Evolutionary conservation across 2,329 filamentous ascomycete species (phyloP).

Genomic region (Pseudogymnoascus sp.): DNA sequence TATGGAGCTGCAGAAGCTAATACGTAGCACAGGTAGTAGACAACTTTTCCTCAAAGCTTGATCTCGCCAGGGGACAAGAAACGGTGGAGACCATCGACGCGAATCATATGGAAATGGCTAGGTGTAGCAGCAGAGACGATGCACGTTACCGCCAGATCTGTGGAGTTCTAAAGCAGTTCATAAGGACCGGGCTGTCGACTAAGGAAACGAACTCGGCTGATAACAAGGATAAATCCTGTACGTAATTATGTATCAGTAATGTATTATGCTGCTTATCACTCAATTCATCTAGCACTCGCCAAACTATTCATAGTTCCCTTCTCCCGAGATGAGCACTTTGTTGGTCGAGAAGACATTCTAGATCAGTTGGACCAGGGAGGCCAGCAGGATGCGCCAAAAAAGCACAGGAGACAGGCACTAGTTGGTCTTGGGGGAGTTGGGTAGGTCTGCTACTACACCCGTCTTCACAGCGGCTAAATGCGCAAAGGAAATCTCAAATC

Average conservation of each 20-base stretch:
- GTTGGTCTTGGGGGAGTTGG: slow-evolving; percentile 17
- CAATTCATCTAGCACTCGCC: not conserved
- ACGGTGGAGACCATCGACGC: slow-evolving; percentile 30
- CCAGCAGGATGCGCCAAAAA: not conserved
- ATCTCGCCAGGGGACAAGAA: slow-evolving; percentile 25
- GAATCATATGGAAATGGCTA: slow-evolving; percentile 36
- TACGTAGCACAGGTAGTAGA: slow-evolving; percentile 7
- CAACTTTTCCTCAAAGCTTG: slow-evolving; percentile 19
- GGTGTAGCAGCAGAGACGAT: slow-evolving; percentile 29
- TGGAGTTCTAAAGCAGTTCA: slow-evolving; percentile 11
- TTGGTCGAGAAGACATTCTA: slow-evolving; percentile 2
- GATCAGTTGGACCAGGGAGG: not conserved
- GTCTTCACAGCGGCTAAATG: not conserved
- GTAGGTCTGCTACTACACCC: not conserved
- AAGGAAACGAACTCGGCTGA: not conserved
- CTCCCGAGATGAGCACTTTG: not conserved
- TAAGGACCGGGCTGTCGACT: not conserved
- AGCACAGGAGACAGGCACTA: slow-evolving; percentile 9
- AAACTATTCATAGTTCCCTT: slow-evolving; percentile 7
- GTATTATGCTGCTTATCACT: not conserved
- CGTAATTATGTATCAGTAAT: not conserved
- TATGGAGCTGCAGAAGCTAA: not conserved
- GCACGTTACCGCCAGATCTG: slow-evolving; percentile 19
- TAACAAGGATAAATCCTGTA: not conserved
- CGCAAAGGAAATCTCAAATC: slow-evolving; percentile 18